Percentiles rank a stretch among this genome's conserved stretches.
phyloP scores from a whole-genome alignment of 1,284 basidiomycete genomes.

The Clitocybe nebularis region DNA sequence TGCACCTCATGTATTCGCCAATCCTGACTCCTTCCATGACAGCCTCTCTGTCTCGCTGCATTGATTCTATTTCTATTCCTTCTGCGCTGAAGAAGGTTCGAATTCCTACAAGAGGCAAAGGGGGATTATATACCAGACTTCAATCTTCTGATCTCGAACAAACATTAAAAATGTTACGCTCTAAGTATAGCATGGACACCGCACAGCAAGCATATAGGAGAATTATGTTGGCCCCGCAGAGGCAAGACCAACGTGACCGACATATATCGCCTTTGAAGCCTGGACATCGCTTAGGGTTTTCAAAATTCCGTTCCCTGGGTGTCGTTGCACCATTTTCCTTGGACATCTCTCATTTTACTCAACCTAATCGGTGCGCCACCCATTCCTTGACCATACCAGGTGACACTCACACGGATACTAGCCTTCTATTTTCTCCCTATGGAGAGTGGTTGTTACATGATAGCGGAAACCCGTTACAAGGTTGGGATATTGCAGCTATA shows the following conservation, averaged over 20 bases:
- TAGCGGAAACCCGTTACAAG: conserved; percentile 30
- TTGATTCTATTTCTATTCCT: conserved; percentile 5
- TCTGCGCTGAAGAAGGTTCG: neutral
- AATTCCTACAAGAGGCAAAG: conserved; percentile 26
- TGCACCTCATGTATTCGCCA: conserved; percentile 25
- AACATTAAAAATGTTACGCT: conserved; percentile 33
- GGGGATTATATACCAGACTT: conserved; percentile 30
- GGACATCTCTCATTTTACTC: conserved; percentile 29
- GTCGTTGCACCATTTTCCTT: conserved; percentile 35
- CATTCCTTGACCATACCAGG: neutral
- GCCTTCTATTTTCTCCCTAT: conserved; percentile 33
- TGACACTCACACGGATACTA: conserved; percentile 12
- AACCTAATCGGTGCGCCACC: conserved; percentile 34
- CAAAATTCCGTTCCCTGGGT: conserved; percentile 34
- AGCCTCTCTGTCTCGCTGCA: conserved; percentile 14
- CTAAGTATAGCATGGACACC: conserved; percentile 25
- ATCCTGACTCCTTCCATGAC: conserved; percentile 15
- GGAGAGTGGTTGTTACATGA: conserved; percentile 33
- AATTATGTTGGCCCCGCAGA: conserved; percentile 24
- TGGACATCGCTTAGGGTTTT: conserved; percentile 32
- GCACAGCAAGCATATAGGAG: conserved; percentile 29
- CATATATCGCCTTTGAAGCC: conserved; percentile 28
- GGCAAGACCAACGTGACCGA: conserved; percentile 32
- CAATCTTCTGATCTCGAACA: conserved; percentile 27
- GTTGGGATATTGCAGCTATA: conserved; percentile 35